Conservation (phyloP, 805 yeast species). For the Candida verbasci region DNA sequence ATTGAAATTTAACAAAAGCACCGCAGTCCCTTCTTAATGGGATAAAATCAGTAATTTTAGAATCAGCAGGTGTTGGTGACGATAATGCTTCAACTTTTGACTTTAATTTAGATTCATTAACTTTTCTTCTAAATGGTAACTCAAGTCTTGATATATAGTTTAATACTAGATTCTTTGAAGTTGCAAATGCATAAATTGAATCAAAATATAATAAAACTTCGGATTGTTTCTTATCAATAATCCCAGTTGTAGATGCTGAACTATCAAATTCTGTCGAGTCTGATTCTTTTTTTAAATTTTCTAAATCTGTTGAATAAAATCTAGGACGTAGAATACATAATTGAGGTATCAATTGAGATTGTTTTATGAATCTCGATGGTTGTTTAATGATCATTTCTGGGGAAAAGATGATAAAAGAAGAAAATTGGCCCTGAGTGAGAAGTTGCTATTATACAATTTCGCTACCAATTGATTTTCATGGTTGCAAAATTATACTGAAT, state of each 20-base stretch:
- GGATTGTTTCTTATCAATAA: slow-evolving; percentile 27
- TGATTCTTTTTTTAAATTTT: slow-evolving; percentile 28
- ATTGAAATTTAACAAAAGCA: slow-evolving; percentile 74
- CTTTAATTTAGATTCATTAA: slow-evolving; percentile 14
- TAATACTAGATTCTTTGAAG: slow-evolving; percentile 17
- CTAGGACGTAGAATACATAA: neutral
- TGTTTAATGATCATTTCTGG: neutral
- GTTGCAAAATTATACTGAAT: too few relatives aligned
- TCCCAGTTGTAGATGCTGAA: slow-evolving; percentile 38
- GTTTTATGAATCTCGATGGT: neutral
- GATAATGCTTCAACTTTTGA: slow-evolving; percentile 14
- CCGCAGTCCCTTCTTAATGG: slow-evolving; percentile 88
- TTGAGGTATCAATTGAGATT: neutral
- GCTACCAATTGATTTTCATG: too few relatives aligned
- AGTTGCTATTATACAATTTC: too few relatives aligned
- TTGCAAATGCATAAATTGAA: slow-evolving; percentile 28
- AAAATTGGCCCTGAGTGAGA: too few relatives aligned
- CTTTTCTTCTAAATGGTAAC: slow-evolving; percentile 10
- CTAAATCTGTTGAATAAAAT: slow-evolving; percentile 21
- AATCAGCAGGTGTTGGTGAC: slow-evolving; percentile 26
- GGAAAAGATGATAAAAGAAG: too few relatives aligned
- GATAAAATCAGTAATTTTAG: slow-evolving; percentile 52
- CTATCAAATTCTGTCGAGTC: slow-evolving; percentile 23
- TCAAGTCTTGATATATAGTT: slow-evolving; percentile 18
- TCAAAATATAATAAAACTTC: slow-evolving; percentile 37